These are phyloP conservation scores for Coemansia sp. DNA, from an alignment of 192 early-diverging fungal genomes.

Conservation along the genomic window DNA sequence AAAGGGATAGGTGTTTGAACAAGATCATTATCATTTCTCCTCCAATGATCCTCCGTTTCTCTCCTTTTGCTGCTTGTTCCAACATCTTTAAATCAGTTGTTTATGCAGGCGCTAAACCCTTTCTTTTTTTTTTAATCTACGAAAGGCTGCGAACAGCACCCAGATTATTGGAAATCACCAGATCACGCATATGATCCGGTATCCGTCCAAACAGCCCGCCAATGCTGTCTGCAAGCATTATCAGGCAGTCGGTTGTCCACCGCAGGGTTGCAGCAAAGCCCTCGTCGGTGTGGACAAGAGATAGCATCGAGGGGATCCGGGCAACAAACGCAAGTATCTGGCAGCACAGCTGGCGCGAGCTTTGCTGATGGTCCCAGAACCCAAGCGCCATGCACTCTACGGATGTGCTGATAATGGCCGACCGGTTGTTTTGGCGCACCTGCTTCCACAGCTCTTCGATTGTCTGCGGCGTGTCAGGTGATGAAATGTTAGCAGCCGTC, in stretches of 20 bases:
- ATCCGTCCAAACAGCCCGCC: neutral
- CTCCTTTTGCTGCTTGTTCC: neutral
- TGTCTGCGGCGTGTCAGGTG: neutral
- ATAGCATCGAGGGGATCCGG: neutral
- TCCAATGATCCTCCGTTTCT: too few species aligned
- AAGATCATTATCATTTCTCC: too few species aligned
- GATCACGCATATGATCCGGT: neutral
- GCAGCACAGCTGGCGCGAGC: neutral
- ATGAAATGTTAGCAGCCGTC: neutral
- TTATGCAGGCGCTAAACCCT: too few species aligned
- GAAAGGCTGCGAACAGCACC: neutral
- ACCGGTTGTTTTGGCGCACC: neutral
- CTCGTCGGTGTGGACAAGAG: neutral
- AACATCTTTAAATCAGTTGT: neutral
- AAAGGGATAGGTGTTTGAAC: too few species aligned
- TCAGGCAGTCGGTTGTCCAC: neutral
- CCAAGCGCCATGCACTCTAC: neutral
- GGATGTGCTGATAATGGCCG: neutral
- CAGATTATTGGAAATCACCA: constrained; percentile 1
- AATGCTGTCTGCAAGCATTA: neutral
- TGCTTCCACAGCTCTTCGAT: neutral
- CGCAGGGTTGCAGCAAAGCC: neutral
- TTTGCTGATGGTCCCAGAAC: constrained; percentile 4
- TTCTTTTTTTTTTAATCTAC: neutral
- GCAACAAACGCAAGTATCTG: neutral